Evolutionary conservation across 768 basidiomycete genomes (phyloP).

Genomic region (Rhodotorula toruloides): DNA sequence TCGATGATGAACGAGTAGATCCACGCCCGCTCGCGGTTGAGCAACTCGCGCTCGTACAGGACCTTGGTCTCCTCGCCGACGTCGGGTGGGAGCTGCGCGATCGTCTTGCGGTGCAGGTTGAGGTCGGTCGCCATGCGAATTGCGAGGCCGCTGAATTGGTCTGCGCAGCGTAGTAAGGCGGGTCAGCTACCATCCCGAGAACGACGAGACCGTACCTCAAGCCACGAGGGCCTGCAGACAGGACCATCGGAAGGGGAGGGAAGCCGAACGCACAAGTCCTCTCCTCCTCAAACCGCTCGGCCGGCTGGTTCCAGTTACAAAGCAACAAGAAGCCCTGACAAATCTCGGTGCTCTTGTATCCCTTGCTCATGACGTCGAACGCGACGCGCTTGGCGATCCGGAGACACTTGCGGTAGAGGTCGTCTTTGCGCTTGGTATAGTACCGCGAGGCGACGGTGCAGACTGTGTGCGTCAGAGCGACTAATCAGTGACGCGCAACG

Average conservation of each 20-base stretch:
- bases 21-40: slow-evolving; percentile 95
- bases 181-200: background rate
- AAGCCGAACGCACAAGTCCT: slow-evolving; percentile 71
- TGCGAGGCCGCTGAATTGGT: slow-evolving; percentile 39
- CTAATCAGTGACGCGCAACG: too few species aligned
- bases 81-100: slow-evolving; percentile 55
- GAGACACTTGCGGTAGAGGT: slow-evolving; percentile 63
- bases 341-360: slow-evolving; percentile 68
- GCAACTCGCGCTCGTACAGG: slow-evolving; percentile 66
- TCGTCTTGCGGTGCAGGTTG: slow-evolving; percentile 85
- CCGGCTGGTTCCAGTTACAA: slow-evolving; percentile 82
- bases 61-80: slow-evolving; percentile 70
- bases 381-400: slow-evolving; percentile 60
- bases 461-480: slow-evolving; percentile 53
- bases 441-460: slow-evolving; percentile 93
- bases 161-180: background rate
- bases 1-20: slow-evolving; percentile 50
- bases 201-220: rapidly evolving
- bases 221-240: too few species aligned
- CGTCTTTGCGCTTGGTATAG: slow-evolving; percentile 70
- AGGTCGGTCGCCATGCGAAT: slow-evolving; percentile 89
- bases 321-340: slow-evolving; percentile 79
- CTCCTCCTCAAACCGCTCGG: slow-evolving; percentile 94
- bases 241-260: background rate
- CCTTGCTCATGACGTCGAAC: slow-evolving; percentile 51